Percentiles rank a stretch among this genome's conserved stretches.
These are phyloP conservation scores for Phaeosphaeriaceae sp. DNA, from an alignment of 2,329 filamentous ascomycete genomes.

Conservation along the genomic window DNA sequence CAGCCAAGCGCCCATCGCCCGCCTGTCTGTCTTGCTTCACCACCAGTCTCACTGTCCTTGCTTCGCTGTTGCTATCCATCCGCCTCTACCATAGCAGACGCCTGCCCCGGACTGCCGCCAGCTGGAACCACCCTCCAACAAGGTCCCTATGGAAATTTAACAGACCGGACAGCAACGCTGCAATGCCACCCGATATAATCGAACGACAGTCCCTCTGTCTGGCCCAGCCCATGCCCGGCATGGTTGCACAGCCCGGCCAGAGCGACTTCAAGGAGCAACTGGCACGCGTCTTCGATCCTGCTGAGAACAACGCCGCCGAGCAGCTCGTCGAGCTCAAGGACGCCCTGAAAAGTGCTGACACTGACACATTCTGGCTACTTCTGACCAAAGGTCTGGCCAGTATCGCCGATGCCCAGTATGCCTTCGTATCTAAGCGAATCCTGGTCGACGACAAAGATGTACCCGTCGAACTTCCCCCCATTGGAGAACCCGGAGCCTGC, in stretches of 20 bases:
- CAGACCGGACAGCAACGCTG: constrained; percentile 38
- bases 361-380: constrained; percentile 68
- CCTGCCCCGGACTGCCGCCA: constrained; percentile 21
- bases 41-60: constrained; percentile 9
- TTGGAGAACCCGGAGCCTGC: constrained; percentile 67
- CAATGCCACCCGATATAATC: constrained; percentile 48
- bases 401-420: constrained; percentile 70
- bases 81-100: constrained; percentile 16
- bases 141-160: constrained; percentile 29
- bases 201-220: constrained; percentile 54
- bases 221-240: constrained; percentile 48
- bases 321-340: constrained; percentile 66
- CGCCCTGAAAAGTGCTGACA: constrained; percentile 59
- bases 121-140: constrained; percentile 6
- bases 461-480: constrained; percentile 66
- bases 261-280: constrained; percentile 51
- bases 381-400: constrained; percentile 69
- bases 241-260: constrained; percentile 54
- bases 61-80: constrained; percentile 5
- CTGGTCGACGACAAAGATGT: constrained; percentile 64
- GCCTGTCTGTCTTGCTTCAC: constrained; percentile 6
- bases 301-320: constrained; percentile 68
- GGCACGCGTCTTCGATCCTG: constrained; percentile 43
- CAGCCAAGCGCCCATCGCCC: constrained; percentile 20
- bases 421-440: constrained; percentile 71